Evolutionary conservation across 495 filamentous ascomycete genomes (phyloP).

Genomic region (Penicillium cinerascens): DNA sequence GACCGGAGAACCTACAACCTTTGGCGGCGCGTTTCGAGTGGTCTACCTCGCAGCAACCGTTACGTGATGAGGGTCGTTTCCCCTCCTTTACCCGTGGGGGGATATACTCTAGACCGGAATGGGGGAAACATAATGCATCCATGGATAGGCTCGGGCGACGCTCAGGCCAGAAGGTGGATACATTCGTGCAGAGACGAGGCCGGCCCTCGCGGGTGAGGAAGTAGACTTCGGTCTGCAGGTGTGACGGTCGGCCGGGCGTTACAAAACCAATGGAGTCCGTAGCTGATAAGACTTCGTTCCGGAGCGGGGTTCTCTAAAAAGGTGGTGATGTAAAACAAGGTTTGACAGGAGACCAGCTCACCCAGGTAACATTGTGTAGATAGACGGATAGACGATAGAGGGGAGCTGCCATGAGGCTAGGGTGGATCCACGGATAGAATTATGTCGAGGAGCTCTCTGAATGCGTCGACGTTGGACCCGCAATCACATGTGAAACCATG

Average conservation of each 20-base stretch:
- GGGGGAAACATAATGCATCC: not conserved
- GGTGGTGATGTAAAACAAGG: not conserved
- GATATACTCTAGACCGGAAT: not conserved
- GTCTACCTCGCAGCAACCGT: not conserved
- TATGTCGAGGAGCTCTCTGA: not conserved
- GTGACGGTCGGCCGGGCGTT: constrained; percentile 7
- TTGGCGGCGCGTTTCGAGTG: not conserved
- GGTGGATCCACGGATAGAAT: not conserved
- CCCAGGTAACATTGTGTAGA: not conserved
- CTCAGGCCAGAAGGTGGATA: constrained; percentile 23
- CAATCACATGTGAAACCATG: constrained; percentile 37
- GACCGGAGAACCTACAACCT: not conserved
- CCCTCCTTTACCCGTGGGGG: not conserved
- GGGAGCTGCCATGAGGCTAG: not conserved
- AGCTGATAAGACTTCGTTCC: constrained; percentile 13
- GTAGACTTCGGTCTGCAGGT: constrained; percentile 11
- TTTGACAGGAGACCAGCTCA: not conserved
- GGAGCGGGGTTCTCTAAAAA: not conserved
- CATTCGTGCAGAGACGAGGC: constrained; percentile 13
- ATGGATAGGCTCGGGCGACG: constrained; percentile 13
- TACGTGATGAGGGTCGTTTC: not conserved
- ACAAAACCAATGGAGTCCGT: constrained; percentile 8
- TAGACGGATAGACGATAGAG: not conserved
- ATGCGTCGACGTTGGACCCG: constrained; percentile 32
- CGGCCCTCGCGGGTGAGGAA: constrained; percentile 7